Evolutionary conservation across 768 basidiomycete species (phyloP), one percentile per base, ranked within the genome.

Genomic region (Amylocystis lapponica): DNA sequence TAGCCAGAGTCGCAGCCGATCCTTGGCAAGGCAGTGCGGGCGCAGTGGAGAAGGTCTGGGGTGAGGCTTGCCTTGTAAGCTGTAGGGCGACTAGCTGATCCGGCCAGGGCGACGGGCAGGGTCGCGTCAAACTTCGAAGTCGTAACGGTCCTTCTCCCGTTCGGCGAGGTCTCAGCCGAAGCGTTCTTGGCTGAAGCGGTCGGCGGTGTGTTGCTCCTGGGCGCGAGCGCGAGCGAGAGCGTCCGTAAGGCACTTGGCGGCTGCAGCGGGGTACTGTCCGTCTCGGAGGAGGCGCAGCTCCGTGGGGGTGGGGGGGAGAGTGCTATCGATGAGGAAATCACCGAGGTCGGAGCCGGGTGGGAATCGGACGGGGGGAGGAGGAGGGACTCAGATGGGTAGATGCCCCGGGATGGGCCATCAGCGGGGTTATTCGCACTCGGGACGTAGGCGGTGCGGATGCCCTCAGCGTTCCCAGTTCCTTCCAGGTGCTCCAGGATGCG

Each of bases 401-500:
- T 17, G 16, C 56, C 54, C n/a, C 54, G 32, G 5, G 51, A 57
- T 3, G 56, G 56, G 26, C 39, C 52, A 36, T 55, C 57, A 3
- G 52, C 51, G 1, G 52, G 52, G 43, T 56, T 54, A 10, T 12
- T 5, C 3, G 46, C 48, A 36, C 54, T 54, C 7, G 41, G 23
- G 22, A 56, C 48, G 27, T 56, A 55, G 13, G 23, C 25, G 4
- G 39, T 25, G 36, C 45, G 27, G 36, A 46, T 33, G 23, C 29
- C 12, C 14, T 17, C 26, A 16, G 1, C 17, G 34, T 25, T 36
- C 29, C 17, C 34, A 25, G 42, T 0, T 3, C 27, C 17, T 9
- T 52, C 60, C 22, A 69, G 46, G 11, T 49, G 38, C n/a, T 47
- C 44, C 51, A 69, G 31, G 21, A 69, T 48, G 10, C 50, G 41